Percentiles rank a stretch among this genome's conserved stretches.
Conservation (phyloP, 169 alveolate species). For the Plasmodium gonderi region DNA sequence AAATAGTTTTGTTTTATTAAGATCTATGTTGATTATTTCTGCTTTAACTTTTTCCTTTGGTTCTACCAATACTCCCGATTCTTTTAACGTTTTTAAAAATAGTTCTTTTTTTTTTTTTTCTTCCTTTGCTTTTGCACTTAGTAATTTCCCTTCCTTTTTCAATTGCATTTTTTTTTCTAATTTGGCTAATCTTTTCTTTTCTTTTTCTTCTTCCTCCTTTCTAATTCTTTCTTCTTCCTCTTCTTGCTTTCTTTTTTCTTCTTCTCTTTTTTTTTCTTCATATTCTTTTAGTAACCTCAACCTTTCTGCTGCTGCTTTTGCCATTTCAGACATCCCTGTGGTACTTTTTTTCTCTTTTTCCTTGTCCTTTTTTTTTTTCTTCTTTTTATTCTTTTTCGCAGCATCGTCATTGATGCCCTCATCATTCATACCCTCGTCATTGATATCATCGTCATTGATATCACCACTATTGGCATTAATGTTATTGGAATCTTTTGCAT, state of each 20-base stretch:
- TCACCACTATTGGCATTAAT: background rate
- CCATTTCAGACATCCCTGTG: slow-evolving; percentile 80
- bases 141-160: slow-evolving; percentile 88
- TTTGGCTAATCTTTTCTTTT: slow-evolving; percentile 83
- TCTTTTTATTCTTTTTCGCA: slow-evolving; percentile 74
- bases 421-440: slow-evolving; percentile 50
- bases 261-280: slow-evolving; percentile 77
- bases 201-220: slow-evolving; percentile 87
- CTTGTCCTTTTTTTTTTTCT: slow-evolving; percentile 77
- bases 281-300: slow-evolving; percentile 79
- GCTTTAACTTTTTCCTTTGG: slow-evolving; percentile 71
- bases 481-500: no score
- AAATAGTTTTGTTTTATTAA: slow-evolving; percentile 37
- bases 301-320: slow-evolving; percentile 88
- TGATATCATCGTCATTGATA: slow-evolving; percentile 3
- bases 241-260: slow-evolving; percentile 81
- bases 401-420: slow-evolving; percentile 70
- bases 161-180: slow-evolving; percentile 86
- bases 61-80: slow-evolving; percentile 76
- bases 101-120: slow-evolving; percentile 84
- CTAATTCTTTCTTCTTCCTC: slow-evolving; percentile 86
- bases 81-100: slow-evolving; percentile 82
- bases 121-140: slow-evolving; percentile 85
- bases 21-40: slow-evolving; percentile 34
- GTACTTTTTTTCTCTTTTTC: slow-evolving; percentile 59